These are phyloP conservation scores for Tephrocybe sp. DNA, from an alignment of 768 basidiomycete genomes.

Conservation along the genomic window DNA sequence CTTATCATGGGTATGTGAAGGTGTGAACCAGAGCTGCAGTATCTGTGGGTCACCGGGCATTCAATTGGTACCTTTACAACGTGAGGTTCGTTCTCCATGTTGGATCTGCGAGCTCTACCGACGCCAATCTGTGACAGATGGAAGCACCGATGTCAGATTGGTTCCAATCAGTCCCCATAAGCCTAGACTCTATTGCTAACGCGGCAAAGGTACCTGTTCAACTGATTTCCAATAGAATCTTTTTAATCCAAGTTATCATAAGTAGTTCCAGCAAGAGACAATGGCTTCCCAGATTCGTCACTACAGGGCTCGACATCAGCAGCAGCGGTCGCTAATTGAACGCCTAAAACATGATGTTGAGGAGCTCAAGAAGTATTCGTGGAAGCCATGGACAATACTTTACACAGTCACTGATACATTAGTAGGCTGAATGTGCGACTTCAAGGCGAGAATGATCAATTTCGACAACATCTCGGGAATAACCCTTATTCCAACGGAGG, in stretches of 20 bases:
- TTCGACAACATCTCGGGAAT: slow-evolving; percentile 35
- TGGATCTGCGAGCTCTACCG: background rate
- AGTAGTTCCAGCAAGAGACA: slow-evolving; percentile 82
- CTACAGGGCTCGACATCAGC: slow-evolving; percentile 57
- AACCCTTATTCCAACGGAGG: slow-evolving; percentile 21
- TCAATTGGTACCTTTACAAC: slow-evolving; percentile 71
- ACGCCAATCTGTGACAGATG: slow-evolving; percentile 46
- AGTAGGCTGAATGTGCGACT: slow-evolving; percentile 51
- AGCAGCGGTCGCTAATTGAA: slow-evolving; percentile 54
- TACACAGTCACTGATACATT: slow-evolving; percentile 4
- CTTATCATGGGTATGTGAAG: slow-evolving; percentile 35
- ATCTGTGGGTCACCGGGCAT: slow-evolving; percentile 64
- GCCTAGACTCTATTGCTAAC: slow-evolving; percentile 64
- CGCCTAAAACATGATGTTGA: slow-evolving; percentile 48
- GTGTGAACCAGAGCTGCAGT: slow-evolving; percentile 71
- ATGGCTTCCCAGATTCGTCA: slow-evolving; percentile 67
- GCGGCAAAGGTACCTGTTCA: slow-evolving; percentile 56
- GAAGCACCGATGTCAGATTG: slow-evolving; percentile 80
- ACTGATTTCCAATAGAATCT: background rate
- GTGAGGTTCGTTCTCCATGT: slow-evolving; percentile 50
- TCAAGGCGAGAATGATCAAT: slow-evolving; percentile 47
- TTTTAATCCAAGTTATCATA: background rate
- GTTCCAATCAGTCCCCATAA: slow-evolving; percentile 65
- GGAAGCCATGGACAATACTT: slow-evolving; percentile 5
- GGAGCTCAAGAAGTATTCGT: slow-evolving; percentile 59